Evolutionary conservation across 2,329 filamentous ascomycete species (phyloP).

Genomic region (Ophiocordyceps camponoti-rufipedis): DNA sequence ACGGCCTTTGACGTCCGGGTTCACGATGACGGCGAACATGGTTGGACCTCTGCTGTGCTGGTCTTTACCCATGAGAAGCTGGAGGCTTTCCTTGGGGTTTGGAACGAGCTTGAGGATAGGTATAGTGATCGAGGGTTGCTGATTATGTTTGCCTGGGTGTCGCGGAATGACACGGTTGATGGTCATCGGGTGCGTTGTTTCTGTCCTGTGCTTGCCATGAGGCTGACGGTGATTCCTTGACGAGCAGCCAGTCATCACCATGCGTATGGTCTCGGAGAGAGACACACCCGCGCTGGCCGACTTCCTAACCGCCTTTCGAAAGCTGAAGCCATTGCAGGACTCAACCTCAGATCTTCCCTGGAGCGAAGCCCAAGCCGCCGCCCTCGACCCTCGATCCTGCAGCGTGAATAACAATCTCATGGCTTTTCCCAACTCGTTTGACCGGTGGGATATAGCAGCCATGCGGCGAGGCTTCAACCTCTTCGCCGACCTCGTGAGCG

Average conservation of each 20-base stretch:
- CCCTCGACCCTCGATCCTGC: conserved; percentile 1
- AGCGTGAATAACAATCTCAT: conserved; percentile 3
- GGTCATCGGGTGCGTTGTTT: not conserved
- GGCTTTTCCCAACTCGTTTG: conserved; percentile 3
- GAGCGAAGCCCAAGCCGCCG: conserved; percentile 2
- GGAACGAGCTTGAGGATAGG: not conserved
- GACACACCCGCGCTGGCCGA: not conserved
- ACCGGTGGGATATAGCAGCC: conserved; percentile 1
- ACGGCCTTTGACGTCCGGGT: conserved; percentile 13
- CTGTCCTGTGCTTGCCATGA: not conserved
- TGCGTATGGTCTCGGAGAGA: conserved; percentile 3
- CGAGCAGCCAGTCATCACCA: conserved; percentile 2
- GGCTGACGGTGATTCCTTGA: not conserved
- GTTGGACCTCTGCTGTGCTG: not conserved
- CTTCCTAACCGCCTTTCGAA: conserved; percentile 3
- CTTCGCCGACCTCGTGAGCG: conserved; percentile 2
- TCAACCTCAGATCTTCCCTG: not conserved
- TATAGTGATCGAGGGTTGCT: not conserved
- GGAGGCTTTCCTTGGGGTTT: not conserved
- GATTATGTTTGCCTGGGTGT: not conserved
- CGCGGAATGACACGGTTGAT: not conserved
- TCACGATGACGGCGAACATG: conserved; percentile 2
- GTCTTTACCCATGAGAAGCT: conserved; percentile 1
- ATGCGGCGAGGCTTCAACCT: conserved; percentile 2
- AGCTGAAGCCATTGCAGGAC: not conserved